Evolutionary conservation across 192 early-diverging fungal species (phyloP), one percentile per base, ranked within the genome.

Genomic region (Backusella psychrophila): DNA sequence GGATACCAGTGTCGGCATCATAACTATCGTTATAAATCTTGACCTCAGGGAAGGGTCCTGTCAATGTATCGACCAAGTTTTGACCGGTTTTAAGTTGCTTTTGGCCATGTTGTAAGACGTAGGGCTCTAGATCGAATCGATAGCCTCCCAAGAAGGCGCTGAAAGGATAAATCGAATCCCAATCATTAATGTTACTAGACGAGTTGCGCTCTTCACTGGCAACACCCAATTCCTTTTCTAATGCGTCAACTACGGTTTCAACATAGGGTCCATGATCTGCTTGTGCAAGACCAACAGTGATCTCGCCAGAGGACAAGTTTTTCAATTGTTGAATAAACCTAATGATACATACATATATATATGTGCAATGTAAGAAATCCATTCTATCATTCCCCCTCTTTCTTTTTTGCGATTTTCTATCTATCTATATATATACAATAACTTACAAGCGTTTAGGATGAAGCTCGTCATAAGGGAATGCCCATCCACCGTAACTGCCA

Each of bases 131-230:
- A 26, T 89, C 83, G 41, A 91, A 78, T 29, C 82, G 79, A 73
- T 88, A 89, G 3, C 84, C 84, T 31, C 88, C 86, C 29, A 90
- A 69, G 69, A 89, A 89, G 21, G 85, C 80, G 73, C 82, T 86
- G 82, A 91, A 92, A 15, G 93, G 93, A 76, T 88, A 91, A 6
- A 94, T 72, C 0, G 84, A 79, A 19, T 88, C 84, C 89, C 88
- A 91, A 33, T 90, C 86, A 12, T 81, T 78, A 7, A 82, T 83
- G 35, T 85, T 85, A 8, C 78, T 71, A 8, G 44, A 19, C 31
- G 72, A 77, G 19, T 38, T 38, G 34, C 82, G 82, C 17, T 69
- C 59, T 12, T 75, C 79, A 5, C 84, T 78, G 44, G 69, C 35
- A 9, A 77, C 75, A 9, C 81, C 82, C 14, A 88, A 81, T 26